Conservation (phyloP, 140 eudicot genomes). For the Anethum foeniculum region DNA sequence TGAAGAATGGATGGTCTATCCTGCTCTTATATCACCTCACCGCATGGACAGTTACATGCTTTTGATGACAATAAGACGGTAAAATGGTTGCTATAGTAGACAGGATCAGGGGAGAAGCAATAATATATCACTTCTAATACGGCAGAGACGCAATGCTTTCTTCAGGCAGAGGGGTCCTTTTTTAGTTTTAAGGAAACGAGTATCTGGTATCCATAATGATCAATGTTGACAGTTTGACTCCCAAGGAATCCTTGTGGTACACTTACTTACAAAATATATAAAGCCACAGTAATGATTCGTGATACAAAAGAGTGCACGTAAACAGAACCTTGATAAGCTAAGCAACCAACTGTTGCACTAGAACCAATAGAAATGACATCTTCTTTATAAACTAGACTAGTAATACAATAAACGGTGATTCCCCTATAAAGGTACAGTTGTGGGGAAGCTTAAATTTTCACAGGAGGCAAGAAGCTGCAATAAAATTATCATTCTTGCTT, state of each 20-base stretch:
- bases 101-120: neutral
- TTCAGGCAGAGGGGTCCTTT: neutral
- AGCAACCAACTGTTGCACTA: neutral
- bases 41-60: neutral
- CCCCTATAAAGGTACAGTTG: neutral
- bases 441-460: neutral
- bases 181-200: neutral
- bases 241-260: neutral
- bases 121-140: neutral
- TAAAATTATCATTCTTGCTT: neutral
- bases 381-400: neutral
- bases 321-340: neutral
- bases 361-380: neutral
- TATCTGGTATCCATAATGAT: neutral
- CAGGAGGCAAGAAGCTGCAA: neutral
- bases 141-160: neutral
- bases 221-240: neutral
- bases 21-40: neutral
- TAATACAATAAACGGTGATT: neutral
- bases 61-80: neutral
- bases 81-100: neutral
- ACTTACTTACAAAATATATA: neutral
- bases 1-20: neutral
- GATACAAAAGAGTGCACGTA: neutral
- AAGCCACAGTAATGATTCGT: neutral